Evolutionary conservation across 257 asterid genomes (phyloP).

Genomic region (Asclepias syriaca): DNA sequence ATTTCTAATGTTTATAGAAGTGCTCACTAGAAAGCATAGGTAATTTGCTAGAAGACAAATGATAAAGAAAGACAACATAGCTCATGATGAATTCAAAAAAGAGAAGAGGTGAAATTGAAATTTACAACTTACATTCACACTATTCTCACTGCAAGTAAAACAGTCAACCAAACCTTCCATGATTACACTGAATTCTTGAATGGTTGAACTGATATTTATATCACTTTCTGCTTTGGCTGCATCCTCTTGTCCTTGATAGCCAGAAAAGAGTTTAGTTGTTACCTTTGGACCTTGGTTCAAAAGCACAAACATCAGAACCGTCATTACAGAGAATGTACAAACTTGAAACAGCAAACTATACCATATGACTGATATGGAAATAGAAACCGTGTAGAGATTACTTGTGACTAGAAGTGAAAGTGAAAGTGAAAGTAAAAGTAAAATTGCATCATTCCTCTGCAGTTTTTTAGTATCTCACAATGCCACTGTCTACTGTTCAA

Average conservation of each 20-base stretch:
- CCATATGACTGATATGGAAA: not conserved
- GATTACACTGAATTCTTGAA: slow-evolving; percentile 42
- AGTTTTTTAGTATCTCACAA: not conserved
- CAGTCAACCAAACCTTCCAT: slow-evolving; percentile 70
- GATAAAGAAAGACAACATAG: not conserved
- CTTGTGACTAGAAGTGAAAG: not conserved
- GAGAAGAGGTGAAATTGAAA: not conserved
- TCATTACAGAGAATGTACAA: slow-evolving; percentile 16
- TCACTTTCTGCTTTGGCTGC: slow-evolving; percentile 23
- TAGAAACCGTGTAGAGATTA: not conserved
- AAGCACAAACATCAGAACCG: slow-evolving; percentile 19
- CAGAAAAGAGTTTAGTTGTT: slow-evolving; percentile 48
- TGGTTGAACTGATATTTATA: slow-evolving; percentile 27
- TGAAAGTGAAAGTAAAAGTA: not conserved
- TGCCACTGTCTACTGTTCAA: not conserved
- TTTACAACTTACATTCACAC: slow-evolving; percentile 46
- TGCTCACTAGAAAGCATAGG: not conserved
- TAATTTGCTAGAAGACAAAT: not conserved
- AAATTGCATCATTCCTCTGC: not conserved
- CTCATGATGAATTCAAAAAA: not conserved
- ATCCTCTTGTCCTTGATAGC: slow-evolving; percentile 37
- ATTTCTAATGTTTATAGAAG: not conserved
- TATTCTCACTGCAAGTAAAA: slow-evolving; percentile 58
- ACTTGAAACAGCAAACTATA: not conserved
- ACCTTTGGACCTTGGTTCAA: slow-evolving; percentile 67